Evolutionary conservation across 306 rosid genomes (phyloP).

Genomic region (Leucaena leucocephala): DNA sequence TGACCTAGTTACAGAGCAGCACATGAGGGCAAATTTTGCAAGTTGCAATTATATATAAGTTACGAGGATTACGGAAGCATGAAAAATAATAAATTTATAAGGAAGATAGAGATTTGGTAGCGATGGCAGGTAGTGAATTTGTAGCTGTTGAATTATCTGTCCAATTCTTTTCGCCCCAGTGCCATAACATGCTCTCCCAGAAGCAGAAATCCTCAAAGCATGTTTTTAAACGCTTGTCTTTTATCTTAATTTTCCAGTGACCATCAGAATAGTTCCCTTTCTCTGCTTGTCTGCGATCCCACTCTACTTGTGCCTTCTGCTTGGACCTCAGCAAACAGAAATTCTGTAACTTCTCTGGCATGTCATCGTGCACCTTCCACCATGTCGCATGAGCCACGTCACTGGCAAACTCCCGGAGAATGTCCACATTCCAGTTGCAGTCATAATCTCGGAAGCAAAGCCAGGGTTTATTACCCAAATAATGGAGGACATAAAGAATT

Average conservation of each 20-base stretch:
- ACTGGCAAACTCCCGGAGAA: constrained; percentile 66
- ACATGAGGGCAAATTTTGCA: not conserved
- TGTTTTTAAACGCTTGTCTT: constrained; percentile 51
- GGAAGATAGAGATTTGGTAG: constrained; percentile 38
- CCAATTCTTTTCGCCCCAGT: constrained; percentile 65
- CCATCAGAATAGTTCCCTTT: constrained; percentile 60
- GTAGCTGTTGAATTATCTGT: constrained; percentile 49
- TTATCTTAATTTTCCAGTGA: constrained; percentile 64
- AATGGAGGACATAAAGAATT: constrained; percentile 61
- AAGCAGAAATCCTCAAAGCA: constrained; percentile 65
- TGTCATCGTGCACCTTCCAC: constrained; percentile 73
- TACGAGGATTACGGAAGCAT: not conserved
- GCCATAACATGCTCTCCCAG: constrained; percentile 74
- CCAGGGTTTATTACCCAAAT: constrained; percentile 71
- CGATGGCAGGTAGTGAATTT: constrained; percentile 36
- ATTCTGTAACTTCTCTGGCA: constrained; percentile 56
- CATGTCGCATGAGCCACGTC: constrained; percentile 63
- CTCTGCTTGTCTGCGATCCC: constrained; percentile 70
- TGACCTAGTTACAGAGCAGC: not conserved
- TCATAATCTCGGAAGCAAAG: constrained; percentile 75
- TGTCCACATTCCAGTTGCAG: constrained; percentile 73
- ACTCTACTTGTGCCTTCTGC: constrained; percentile 67
- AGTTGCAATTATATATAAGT: not conserved
- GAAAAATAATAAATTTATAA: not conserved
- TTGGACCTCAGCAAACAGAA: constrained; percentile 65